Evolutionary conservation across 1,139 yeast species (phyloP), one percentile per base, ranked within the genome.

Genomic region (Yamadazyma diospyri): DNA sequence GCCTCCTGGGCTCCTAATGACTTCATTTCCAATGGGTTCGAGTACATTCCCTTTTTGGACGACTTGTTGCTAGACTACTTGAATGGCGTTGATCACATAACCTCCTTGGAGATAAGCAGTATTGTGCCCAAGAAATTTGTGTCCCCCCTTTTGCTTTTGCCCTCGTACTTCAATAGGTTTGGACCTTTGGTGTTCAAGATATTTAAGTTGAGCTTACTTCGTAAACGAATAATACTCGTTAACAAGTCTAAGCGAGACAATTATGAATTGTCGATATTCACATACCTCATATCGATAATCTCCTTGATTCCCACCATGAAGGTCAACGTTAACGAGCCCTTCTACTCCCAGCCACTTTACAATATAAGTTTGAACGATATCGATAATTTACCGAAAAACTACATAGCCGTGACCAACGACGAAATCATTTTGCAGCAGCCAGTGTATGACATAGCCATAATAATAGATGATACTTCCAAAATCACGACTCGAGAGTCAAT

Each of bases 131-230:
- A 16, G n/a, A 32, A 29, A 14, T 29, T 29, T 12, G 18, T 17
- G 10, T 25, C 32, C 2, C 34, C 39, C 1, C 26, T 36, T 15
- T 16, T 23, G n/a, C 23, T 69, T 8, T 54, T 80, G 12, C 66
- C 73, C 3, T 53, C 61, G 7, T 56, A 79, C 25, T 51, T 82
- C 30, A 64, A 70, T 25, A 52, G 57, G 6, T 61, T 83, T 37
- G 96, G 96, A 0, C 94, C 96, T 0, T 58, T 83, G 30, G 63
- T 83, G 2, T 85, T 83, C 48, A 74, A 74, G 16, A 54, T 84
- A 5, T 86, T 85, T 80, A 84, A 82, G 52, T 69, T 79, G 23
- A 73, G 81, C 5, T 55, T 88, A 22, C 52, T 83, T 19, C 63
- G 94, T 14, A 73, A 79, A 40, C 66, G 79, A 25, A 66, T 87